Evolutionary conservation across 202 grass and related monocot species (phyloP).

Genomic region (Alloteropsis angusta): DNA sequence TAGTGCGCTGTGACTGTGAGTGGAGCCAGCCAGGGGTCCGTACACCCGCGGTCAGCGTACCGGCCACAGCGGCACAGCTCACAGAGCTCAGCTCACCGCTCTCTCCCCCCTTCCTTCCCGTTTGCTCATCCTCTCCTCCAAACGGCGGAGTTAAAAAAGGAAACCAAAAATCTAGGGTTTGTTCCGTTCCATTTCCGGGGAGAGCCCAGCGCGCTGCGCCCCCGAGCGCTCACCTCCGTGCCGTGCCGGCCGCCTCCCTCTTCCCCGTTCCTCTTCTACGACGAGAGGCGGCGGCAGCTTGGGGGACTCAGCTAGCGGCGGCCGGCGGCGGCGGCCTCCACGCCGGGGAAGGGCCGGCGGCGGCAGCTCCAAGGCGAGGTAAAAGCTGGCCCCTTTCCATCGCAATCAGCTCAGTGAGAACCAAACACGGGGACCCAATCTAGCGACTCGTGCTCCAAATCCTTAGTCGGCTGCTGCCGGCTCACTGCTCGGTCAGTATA

Average conservation of each 20-base stretch:
- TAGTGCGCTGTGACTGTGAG: neutral
- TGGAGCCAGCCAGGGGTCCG: neutral
- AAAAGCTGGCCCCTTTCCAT: neutral
- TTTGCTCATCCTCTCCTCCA: neutral
- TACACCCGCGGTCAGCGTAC: neutral
- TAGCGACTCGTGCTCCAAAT: neutral
- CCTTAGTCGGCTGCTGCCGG: neutral
- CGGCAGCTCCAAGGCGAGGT: neutral
- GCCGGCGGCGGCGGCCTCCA: neutral
- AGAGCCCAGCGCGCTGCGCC: neutral
- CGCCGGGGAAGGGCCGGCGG: neutral
- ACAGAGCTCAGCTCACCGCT: neutral
- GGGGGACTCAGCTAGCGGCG: neutral
- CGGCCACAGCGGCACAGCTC: neutral
- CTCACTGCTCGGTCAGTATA: neutral
- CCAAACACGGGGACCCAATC: neutral
- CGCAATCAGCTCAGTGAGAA: neutral
- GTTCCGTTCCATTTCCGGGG: slow-evolving; percentile 21
- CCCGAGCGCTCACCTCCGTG: neutral
- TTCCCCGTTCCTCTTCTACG: neutral
- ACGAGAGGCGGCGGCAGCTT: neutral
- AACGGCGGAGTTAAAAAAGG: neutral
- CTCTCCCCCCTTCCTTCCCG: neutral
- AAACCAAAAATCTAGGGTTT: slow-evolving; percentile 27
- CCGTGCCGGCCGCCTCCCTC: neutral